Percentiles rank a stretch among this genome's conserved stretches.
These are phyloP conservation scores for Mortierella alpina DNA, from an alignment of 192 early-diverging fungal species.

Conservation along the genomic window DNA sequence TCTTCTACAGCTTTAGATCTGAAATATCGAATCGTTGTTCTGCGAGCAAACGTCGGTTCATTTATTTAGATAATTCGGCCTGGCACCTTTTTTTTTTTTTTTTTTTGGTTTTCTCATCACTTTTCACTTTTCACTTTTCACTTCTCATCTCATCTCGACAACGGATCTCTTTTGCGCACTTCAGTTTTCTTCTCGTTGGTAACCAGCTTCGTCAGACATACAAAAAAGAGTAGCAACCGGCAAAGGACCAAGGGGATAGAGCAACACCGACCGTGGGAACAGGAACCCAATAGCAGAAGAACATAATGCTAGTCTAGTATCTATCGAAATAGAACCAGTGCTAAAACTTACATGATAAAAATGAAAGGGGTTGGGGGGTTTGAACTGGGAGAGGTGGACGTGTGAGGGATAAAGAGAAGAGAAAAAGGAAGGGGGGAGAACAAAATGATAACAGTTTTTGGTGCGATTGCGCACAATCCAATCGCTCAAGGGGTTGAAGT, in stretches of 20 bases:
- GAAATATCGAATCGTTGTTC: constrained; percentile 8
- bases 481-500: too few relatives aligned
- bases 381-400: neutral
- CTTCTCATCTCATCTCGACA: neutral
- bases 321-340: neutral
- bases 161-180: neutral
- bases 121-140: neutral
- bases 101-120: neutral
- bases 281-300: neutral
- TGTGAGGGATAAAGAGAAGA: neutral
- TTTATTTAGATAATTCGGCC: neutral
- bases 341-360: constrained; percentile 29
- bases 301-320: neutral
- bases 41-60: neutral
- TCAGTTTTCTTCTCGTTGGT: neutral
- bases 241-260: neutral
- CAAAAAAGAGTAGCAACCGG: neutral
- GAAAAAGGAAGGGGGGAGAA: neutral
- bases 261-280: neutral
- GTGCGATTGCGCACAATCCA: too few relatives aligned
- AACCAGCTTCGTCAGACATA: neutral
- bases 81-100: constrained; percentile 2
- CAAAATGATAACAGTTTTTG: neutral
- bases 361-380: neutral
- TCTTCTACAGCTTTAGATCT: neutral